Evolutionary conservation across 2,329 filamentous ascomycete species (phyloP).

Genomic region (Lomentospora prolificans): DNA sequence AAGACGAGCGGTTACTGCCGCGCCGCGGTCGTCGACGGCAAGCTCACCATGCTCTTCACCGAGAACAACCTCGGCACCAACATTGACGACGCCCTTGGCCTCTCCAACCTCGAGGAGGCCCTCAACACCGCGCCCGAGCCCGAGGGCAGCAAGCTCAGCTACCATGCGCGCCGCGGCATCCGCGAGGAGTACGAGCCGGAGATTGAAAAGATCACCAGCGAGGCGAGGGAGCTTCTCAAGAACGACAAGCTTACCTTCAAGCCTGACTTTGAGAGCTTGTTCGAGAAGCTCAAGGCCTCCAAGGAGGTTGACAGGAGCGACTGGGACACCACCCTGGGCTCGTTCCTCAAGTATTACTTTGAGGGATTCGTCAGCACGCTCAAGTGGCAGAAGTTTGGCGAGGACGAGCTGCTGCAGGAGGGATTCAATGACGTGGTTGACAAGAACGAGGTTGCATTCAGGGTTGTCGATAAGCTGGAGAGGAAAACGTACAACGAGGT

Average conservation of each 20-base stretch:
- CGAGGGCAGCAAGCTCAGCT: constrained; percentile 25
- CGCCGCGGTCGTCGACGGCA: constrained; percentile 31
- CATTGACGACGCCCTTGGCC: constrained; percentile 26
- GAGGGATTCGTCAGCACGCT: constrained; percentile 31
- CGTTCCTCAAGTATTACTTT: constrained; percentile 31
- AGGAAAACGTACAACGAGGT: constrained; percentile 33
- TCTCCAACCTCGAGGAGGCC: constrained; percentile 28
- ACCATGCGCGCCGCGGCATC: constrained; percentile 31
- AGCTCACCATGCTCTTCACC: constrained; percentile 38
- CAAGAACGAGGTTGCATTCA: constrained; percentile 31
- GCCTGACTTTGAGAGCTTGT: constrained; percentile 36
- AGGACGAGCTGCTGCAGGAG: constrained; percentile 39
- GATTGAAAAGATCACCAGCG: constrained; percentile 25
- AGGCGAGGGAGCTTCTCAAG: constrained; percentile 28
- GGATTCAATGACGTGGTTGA: constrained; percentile 36
- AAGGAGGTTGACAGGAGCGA: constrained; percentile 16
- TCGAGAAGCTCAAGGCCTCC: constrained; percentile 23
- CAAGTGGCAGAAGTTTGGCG: constrained; percentile 31
- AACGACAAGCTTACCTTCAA: constrained; percentile 33
- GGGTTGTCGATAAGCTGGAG: constrained; percentile 35
- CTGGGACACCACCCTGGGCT: constrained; percentile 35
- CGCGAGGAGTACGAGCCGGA: constrained; percentile 31
- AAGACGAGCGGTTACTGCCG: constrained; percentile 34
- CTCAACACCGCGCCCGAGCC: constrained; percentile 32
- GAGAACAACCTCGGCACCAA: constrained; percentile 34